phyloP scores from a whole-genome alignment of 164 flowering plant genomes.

The Taxillus chinensis region DNA sequence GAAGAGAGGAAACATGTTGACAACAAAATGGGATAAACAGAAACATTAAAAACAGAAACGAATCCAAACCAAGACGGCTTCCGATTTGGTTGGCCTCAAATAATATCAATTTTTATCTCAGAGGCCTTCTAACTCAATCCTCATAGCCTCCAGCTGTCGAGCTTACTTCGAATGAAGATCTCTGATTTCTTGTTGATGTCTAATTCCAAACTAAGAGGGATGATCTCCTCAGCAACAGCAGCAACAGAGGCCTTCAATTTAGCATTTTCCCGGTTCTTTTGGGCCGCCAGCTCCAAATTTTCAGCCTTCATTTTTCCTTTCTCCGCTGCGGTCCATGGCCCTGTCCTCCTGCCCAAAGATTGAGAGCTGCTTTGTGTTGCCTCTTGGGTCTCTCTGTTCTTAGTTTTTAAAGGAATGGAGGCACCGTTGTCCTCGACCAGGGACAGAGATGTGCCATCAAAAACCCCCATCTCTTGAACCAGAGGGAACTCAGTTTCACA shows the following conservation, averaged over 20 bases:
- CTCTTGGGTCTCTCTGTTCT: not conserved
- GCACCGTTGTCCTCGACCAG: not conserved
- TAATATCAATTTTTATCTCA: not conserved
- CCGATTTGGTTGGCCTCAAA: too few relatives aligned
- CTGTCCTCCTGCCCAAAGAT: not conserved
- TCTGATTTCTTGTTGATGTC: slow-evolving; percentile 35
- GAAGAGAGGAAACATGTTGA: not conserved
- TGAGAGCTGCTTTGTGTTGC: not conserved
- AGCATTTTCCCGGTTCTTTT: not conserved
- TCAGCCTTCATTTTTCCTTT: slow-evolving; percentile 1
- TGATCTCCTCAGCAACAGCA: slow-evolving; percentile 6
- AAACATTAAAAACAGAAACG: not conserved
- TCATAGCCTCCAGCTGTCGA: slow-evolving; percentile 26
- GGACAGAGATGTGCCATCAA: not conserved
- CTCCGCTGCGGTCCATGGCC: slow-evolving; percentile 1
- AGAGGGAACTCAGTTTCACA: not conserved
- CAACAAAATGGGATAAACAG: not conserved
- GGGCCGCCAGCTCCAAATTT: not conserved
- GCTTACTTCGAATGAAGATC: slow-evolving; percentile 24
- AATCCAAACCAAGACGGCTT: too few relatives aligned
- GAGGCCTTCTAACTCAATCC: not conserved
- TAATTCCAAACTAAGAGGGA: slow-evolving; percentile 6
- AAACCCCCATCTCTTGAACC: not conserved
- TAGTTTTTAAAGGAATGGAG: not conserved
- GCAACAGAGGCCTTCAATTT: not conserved